Evolutionary conservation across 23 red algal species (phyloP), one percentile per base, ranked within the genome.

Genomic region (Agarophyton chilense): DNA sequence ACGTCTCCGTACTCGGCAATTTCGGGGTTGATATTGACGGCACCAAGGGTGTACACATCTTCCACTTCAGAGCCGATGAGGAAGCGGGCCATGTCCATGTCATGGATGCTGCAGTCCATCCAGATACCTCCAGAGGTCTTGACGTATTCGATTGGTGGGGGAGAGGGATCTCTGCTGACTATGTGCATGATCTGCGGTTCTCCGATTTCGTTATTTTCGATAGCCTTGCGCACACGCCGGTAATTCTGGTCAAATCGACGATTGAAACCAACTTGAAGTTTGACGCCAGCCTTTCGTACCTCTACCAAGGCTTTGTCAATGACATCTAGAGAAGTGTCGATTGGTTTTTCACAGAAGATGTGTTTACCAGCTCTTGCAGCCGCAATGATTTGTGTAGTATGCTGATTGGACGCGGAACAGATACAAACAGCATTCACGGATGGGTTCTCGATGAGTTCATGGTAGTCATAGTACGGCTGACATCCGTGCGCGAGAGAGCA

Each of bases 261-360:
- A 63, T 99, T 99, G 80, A 99, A 99, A 36, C 97, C 97, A 10
- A 99, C 97, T 80, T 99, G 97, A 31, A 99, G 64, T 65, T 96
- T 95, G 19, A 99, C 97, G 31, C 97, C 97, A 14, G 93, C 94
- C 81, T 99, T 94, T 36, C 81, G 61, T 2, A 99, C 97, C 36
- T 93, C 97, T 26, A 89, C 28, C 32, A 99, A 92, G 4, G 97
- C 97, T 28, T 96, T 51, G 54, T 99, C 97, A 41, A 99, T 94
- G 33, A 83, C 90, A 28, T 76, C 94, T 28, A 99, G 63, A 44
- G 92, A 79, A 47, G 90, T 96, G 79, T 95, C 97, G 72, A 99
- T 99, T 12, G 97, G 97, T 41, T 99, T 99, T 45, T 99, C 97
- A 40, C 93, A 95, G 71, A 99, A 99, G 70, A 99, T 99, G 66